These are phyloP conservation scores for Papilionanthe hybrid DNA, from an alignment of 116 monocot species.

Conservation along the genomic window DNA sequence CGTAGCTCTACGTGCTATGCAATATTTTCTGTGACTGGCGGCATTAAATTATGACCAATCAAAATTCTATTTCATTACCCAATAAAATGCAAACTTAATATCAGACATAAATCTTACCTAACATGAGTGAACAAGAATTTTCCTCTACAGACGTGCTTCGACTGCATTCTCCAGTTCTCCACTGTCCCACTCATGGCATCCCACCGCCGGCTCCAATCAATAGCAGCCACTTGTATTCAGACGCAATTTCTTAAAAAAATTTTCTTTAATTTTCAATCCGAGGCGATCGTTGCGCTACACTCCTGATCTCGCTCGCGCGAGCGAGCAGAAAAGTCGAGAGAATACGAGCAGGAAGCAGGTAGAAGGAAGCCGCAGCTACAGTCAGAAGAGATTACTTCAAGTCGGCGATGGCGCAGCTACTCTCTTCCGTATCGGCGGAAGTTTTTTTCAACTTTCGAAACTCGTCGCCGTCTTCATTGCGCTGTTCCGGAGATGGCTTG, in stretches of 20 bases:
- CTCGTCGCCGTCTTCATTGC: conserved; percentile 11
- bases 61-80: no score
- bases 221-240: neutral
- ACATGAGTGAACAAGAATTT: no score
- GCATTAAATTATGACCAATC: no score
- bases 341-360: neutral
- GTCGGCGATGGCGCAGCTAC: conserved; percentile 53
- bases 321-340: neutral
- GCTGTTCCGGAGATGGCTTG: conserved; percentile 4
- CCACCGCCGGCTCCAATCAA: neutral
- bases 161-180: no score
- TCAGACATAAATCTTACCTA: no score
- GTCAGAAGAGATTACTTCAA: neutral
- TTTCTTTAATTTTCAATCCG: neutral
- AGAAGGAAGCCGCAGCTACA: neutral
- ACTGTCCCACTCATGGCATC: neutral
- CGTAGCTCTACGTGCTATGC: no score
- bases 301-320: neutral
- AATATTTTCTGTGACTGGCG: no score
- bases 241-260: neutral
- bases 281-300: neutral
- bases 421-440: conserved; percentile 55
- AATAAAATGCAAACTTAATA: no score
- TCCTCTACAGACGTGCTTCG: no score
- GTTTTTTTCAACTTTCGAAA: conserved; percentile 34